Evolutionary conservation across 371 early-diverging fungal species (phyloP).

Genomic region (Scutellospora calospora): DNA sequence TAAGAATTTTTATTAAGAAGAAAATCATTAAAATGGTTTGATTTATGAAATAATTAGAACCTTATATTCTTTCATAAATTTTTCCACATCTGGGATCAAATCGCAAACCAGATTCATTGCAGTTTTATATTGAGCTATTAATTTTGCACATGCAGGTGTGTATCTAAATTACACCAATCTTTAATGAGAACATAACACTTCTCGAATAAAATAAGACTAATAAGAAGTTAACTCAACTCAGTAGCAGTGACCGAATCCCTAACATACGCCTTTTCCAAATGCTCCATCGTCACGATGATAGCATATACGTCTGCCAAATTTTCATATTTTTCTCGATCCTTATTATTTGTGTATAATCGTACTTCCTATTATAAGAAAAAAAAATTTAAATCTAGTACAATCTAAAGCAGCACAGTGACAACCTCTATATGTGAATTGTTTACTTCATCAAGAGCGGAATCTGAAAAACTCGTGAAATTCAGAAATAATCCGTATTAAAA

Average conservation of each 20-base stretch:
- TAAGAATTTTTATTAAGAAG: neutral
- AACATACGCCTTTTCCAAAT: constrained; percentile 93
- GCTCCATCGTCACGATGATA: constrained; percentile 89
- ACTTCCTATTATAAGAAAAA: constrained; percentile 62
- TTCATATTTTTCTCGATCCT: constrained; percentile 91
- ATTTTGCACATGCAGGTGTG: constrained; percentile 87
- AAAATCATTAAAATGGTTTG: neutral
- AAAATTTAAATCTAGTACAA: neutral
- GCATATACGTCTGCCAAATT: constrained; percentile 93
- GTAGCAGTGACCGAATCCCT: constrained; percentile 84
- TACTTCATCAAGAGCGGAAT: constrained; percentile 12
- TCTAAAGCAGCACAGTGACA: neutral
- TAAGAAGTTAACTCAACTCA: constrained; percentile 63
- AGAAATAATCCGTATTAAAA: neutral
- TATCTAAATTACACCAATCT: constrained; percentile 63
- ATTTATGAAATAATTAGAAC: constrained; percentile 48
- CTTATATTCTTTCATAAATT: constrained; percentile 88
- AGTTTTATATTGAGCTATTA: constrained; percentile 94
- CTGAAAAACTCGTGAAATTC: neutral
- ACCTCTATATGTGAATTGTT: neutral
- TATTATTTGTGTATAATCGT: constrained; percentile 76
- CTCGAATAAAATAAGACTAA: neutral
- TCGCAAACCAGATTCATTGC: constrained; percentile 81
- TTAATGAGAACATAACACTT: neutral
- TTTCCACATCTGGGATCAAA: constrained; percentile 72